Evolutionary conservation across 2,329 filamentous ascomycete genomes (phyloP), one percentile per base, ranked within the genome.

Genomic region (Penicillium sp.): DNA sequence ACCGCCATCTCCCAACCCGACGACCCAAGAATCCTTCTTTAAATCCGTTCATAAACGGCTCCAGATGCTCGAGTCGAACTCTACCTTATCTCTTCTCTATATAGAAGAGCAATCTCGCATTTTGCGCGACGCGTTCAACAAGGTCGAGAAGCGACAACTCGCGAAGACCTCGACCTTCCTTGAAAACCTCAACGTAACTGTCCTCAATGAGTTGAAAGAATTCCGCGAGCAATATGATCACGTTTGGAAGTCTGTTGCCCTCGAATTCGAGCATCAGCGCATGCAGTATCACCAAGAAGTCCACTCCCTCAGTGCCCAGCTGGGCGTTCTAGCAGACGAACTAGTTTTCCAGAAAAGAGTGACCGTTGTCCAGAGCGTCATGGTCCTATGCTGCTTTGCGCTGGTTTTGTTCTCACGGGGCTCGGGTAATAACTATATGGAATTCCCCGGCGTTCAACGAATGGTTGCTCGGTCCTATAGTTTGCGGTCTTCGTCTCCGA

Each of bases 11-110:
- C 74, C 88, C 1, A 83, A 85, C 0, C 92, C 93, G 2, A 91
- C 92, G 0, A 94, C 95, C 1, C 94, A 99, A 72, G 94, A 99
- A 70, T 94, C 90, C 1, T 97, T 99, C 74, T 99, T 97, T 81
- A 97, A 97, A 71, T 90, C 91, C 4, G 88, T 97, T 8, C 91
- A 92, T 59, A 97, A 97, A 73, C 89, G 94, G 1, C 81, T 99
- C 4, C 90, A 93, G 61, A 86, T 92, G 64, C 85, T 97, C 7
- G 94, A 99, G 72, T 84, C 90, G 14, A 99, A 97, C 70, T 91
- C 92, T 10, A 96, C 93, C 0, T 80, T 97, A 10, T 96, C 92
- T 0, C 79, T 97, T 8, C 90, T 96, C 66, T 99, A 99, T 68
- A 96, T 99, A 56, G 93, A 97, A 75, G 91, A 96, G 56, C 94